Evolutionary conservation across 352 stramenopile species (phyloP), one percentile per base, ranked within the genome.

Genomic region (Pythium oligandrum): DNA sequence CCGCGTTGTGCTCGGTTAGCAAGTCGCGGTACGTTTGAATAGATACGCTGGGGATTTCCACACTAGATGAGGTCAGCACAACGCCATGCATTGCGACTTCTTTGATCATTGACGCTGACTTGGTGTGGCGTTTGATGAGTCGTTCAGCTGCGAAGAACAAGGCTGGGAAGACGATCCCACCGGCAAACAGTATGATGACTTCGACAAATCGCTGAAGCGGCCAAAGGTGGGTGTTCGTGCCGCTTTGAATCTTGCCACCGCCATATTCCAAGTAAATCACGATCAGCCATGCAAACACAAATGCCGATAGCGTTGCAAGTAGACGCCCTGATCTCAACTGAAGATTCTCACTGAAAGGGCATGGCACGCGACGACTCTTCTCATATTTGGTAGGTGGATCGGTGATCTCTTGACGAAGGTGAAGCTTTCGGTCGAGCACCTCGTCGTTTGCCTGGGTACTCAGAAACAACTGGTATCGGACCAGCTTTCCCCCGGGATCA

Each of bases 391-490:
- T 32, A 59, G 40, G 0, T 33, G 7, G 48, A 72, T 66, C 6
- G 48, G 39, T 31, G 51, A 33, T 32, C 11, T 3, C 35, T 40
- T 3, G 6, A 7, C 11, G 34, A 6, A 57, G 51, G 40, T 71
- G 43, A 8, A 70, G 53, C 26, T 17, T 26, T 8, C 45, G 35
- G 26, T 59, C 43, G 5, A 75, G 35, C 17, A 37, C 4, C 0
- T 57, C 38, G 3, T 70, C 52, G 0, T 31, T 34, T 8, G 61
- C 57, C 31, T 42, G 40, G 4, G 46, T 44, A 6, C 64, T 76
- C 30, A 73, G 34, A 46, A 51, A 69, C 12, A 74, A 58, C 34
- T 61, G 42, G 7, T 61, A 37, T 4, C 32, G 59, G 45, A 73
- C 64, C 35, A 58, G 60, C 3, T 52, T 6, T 12, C 58, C 57